Conservation (phyloP, 371 early-diverging fungal genomes). For the Mucor plumbeus region DNA sequence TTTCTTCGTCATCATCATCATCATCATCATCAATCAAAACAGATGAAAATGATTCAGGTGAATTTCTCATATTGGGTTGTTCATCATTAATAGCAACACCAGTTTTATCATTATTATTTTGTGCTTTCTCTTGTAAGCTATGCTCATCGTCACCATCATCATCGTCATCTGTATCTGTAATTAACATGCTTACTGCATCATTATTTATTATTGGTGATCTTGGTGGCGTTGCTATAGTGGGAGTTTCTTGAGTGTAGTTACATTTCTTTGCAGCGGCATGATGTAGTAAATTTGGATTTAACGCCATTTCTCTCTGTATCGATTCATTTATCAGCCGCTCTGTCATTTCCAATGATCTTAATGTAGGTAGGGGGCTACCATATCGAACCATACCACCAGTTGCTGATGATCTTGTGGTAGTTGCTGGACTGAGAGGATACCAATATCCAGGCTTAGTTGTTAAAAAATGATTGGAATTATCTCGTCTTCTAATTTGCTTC, state of each 20-base stretch:
- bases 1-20: neutral
- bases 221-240: neutral
- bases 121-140: neutral
- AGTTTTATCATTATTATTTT: neutral
- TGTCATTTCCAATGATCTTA: constrained; percentile 22
- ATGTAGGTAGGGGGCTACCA: neutral
- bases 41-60: constrained; percentile 7
- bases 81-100: neutral
- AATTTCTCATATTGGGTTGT: constrained; percentile 4
- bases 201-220: constrained; percentile 1
- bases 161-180: constrained; percentile 4
- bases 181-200: constrained; percentile 8
- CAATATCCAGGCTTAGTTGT: constrained; percentile 21
- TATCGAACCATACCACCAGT: constrained; percentile 4
- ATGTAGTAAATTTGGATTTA: constrained; percentile 13
- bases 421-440: constrained; percentile 15
- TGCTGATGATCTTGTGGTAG: neutral
- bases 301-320: constrained; percentile 22
- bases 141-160: neutral
- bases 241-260: neutral
- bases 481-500: constrained; percentile 13
- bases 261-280: constrained; percentile 2
- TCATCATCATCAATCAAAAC: constrained; percentile 2
- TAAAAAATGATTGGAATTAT: neutral
- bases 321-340: constrained; percentile 21